Base-by-base conservation (phyloP, 2,329 filamentous ascomycete genomes). In the Phaeophleospora eucalypticola region DNA sequence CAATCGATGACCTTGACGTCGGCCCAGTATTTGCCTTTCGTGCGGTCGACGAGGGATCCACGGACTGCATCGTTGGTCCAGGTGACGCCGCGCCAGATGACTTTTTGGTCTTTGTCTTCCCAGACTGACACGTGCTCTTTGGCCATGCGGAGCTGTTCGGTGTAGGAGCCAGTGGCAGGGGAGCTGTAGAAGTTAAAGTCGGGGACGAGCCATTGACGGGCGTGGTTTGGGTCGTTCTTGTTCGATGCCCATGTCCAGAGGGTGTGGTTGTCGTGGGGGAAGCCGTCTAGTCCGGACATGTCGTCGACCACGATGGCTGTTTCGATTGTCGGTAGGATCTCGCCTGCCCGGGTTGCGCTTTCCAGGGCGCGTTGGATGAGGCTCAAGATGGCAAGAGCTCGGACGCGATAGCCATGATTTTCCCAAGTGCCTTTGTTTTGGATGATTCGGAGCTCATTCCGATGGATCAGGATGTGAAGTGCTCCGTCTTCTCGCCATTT, bases 131-230 rank as follows among this genome's bases (percentile, higher is more conserved):
- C 58, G 10, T 47, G 45, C 15, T 51, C 42, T 4, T 46, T 43
- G 2, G 54, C 54, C 18, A 45, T 41, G 7, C 44, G 27, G 2
- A 51, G 48, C 4, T 46, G 72, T 20, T 57, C 54, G 2, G 27
- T 27, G 18, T 38, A 57, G 4, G 52, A 41, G 3, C 54, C 52
- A 16, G 42, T 33, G 18, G 34, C 32, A n/a, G 29, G 38, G 18
- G 70, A 74, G 9, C 68, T 65, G 69, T 71, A 77, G 60, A 72
- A 74, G 18, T 71, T 72, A 50, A 76, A 76, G 48, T 77, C 74
- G 0, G 75, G 74, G 64, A 78, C 75, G 14, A 77, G 60, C 74
- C 74, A 77, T 2, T 65, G 56, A 3, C 59, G 58, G 32, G 73
- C 65, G 14, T 65, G 60, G 54, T 64, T 43, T 12, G 33, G 35